Percentiles rank a stretch among this genome's conserved stretches.
Evolutionary conservation across 306 rosid genomes (phyloP).

Genomic region (Datisca glomerata): DNA sequence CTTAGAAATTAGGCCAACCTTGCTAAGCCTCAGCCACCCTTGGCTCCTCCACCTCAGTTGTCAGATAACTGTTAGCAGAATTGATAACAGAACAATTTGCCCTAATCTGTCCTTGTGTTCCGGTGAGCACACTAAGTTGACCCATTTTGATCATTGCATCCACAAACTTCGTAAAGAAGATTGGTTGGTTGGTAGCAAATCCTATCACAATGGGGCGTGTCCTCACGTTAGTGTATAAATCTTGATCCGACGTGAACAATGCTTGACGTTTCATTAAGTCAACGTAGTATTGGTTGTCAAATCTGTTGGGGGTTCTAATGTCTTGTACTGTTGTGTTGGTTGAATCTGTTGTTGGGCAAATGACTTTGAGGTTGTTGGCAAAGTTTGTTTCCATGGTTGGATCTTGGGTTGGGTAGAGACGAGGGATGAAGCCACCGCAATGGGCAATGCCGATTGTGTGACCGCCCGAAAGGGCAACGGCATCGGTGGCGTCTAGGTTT

Average conservation of each 20-base stretch:
- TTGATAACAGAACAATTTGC: conserved; percentile 36
- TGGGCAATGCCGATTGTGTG: conserved; percentile 52
- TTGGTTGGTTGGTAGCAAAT: conserved; percentile 25
- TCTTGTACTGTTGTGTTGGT: conserved; percentile 24
- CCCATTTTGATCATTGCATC: conserved; percentile 38
- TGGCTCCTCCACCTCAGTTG: conserved; percentile 16
- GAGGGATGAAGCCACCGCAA: conserved; percentile 23
- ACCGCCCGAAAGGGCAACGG: conserved; percentile 47
- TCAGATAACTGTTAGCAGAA: conserved; percentile 13
- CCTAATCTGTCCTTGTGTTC: conserved; percentile 41
- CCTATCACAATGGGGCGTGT: conserved; percentile 31
- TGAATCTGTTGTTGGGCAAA: conserved; percentile 16
- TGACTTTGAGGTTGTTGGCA: conserved; percentile 25
- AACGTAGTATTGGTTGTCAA: conserved; percentile 49
- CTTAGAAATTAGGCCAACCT: too few relatives aligned
- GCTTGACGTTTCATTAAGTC: conserved; percentile 48
- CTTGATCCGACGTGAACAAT: conserved; percentile 54
- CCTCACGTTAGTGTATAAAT: conserved; percentile 15
- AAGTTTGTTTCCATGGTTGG: conserved; percentile 33
- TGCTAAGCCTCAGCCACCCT: too few relatives aligned
- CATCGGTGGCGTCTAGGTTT: conserved; percentile 28
- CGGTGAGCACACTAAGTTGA: conserved; percentile 41
- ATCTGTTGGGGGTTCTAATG: conserved; percentile 30
- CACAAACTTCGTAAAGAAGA: conserved; percentile 44
- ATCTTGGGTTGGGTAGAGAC: conserved; percentile 43